phyloP scores from a whole-genome alignment of 768 basidiomycete genomes.

The Imleria badia region DNA sequence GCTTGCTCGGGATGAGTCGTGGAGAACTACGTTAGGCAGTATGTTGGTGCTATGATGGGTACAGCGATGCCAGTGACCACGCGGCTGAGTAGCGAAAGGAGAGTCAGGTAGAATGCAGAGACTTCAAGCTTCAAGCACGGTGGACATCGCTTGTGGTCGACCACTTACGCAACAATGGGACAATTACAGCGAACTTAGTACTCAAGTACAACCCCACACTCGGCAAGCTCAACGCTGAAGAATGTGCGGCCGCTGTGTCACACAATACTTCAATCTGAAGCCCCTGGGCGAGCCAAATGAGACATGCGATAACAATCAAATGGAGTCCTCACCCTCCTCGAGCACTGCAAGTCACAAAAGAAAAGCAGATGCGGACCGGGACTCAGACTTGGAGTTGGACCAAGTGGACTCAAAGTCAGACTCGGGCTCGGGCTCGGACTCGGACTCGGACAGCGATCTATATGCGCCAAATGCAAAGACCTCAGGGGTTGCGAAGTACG shows the following conservation, averaged over 20 bases:
- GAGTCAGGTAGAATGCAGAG: conserved; percentile 14
- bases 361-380: conserved; percentile 21
- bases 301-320: conserved; percentile 20
- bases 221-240: conserved; percentile 29
- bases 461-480: conserved; percentile 10
- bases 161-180: too few species aligned
- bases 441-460: conserved; percentile 18
- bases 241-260: conserved; percentile 30
- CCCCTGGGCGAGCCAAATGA: too few species aligned
- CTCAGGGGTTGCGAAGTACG: conserved; percentile 8
- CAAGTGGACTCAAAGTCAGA: too few species aligned
- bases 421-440: not conserved
- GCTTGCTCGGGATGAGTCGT: conserved; percentile 15
- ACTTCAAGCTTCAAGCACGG: too few species aligned
- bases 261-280: too few species aligned
- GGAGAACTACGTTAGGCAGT: conserved; percentile 24
- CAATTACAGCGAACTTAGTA: too few species aligned
- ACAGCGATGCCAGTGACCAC: conserved; percentile 16
- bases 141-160: too few species aligned
- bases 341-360: conserved; percentile 37
- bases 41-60: conserved; percentile 21
- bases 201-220: too few species aligned
- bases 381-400: too few species aligned
- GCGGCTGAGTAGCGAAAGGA: conserved; percentile 24
- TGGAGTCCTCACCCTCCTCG: not conserved